phyloP scores from a whole-genome alignment of 2,329 filamentous ascomycete species.

The Acrodontium crateriforme region DNA sequence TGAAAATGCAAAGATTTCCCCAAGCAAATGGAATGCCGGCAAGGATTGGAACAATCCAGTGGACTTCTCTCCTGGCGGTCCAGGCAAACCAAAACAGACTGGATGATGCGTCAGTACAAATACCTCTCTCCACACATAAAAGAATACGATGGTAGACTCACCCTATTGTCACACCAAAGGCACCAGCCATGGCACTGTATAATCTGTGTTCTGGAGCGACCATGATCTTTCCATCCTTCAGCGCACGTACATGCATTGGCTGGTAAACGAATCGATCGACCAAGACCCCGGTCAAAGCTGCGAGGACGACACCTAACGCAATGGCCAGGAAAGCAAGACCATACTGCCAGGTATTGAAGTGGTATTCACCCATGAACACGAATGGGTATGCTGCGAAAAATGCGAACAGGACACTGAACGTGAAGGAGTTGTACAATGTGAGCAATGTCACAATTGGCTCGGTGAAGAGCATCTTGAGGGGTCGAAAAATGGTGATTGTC shows the following conservation, averaged over 20 bases:
- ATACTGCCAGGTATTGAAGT: slow-evolving; percentile 14
- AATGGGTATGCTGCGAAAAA: slow-evolving; percentile 22
- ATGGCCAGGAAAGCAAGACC: slow-evolving; percentile 20
- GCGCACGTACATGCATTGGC: slow-evolving; percentile 15
- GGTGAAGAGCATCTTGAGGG: slow-evolving; percentile 13
- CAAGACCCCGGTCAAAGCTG: slow-evolving; percentile 26
- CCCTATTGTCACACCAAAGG: slow-evolving; percentile 20
- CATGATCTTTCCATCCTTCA: slow-evolving; percentile 13
- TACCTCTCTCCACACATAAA: neutral
- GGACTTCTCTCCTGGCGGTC: slow-evolving; percentile 17
- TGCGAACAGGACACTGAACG: slow-evolving; percentile 6
- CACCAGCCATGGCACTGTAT: slow-evolving; percentile 22
- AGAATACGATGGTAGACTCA: too few species aligned
- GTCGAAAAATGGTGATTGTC: slow-evolving; percentile 13
- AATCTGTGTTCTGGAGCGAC: slow-evolving; percentile 23
- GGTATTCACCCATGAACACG: slow-evolving; percentile 15
- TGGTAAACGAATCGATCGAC: slow-evolving; percentile 26
- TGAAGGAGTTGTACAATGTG: slow-evolving; percentile 7
- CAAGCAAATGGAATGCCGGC: slow-evolving; percentile 15
- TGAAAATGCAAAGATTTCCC: slow-evolving; percentile 27
- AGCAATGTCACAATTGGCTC: slow-evolving; percentile 16
- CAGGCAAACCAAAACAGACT: slow-evolving; percentile 24
- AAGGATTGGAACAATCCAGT: slow-evolving; percentile 25
- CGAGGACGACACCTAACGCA: slow-evolving; percentile 29
- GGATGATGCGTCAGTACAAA: neutral